Conservation (phyloP, 1,284 basidiomycete genomes). For the Fistulinella staudtii region DNA sequence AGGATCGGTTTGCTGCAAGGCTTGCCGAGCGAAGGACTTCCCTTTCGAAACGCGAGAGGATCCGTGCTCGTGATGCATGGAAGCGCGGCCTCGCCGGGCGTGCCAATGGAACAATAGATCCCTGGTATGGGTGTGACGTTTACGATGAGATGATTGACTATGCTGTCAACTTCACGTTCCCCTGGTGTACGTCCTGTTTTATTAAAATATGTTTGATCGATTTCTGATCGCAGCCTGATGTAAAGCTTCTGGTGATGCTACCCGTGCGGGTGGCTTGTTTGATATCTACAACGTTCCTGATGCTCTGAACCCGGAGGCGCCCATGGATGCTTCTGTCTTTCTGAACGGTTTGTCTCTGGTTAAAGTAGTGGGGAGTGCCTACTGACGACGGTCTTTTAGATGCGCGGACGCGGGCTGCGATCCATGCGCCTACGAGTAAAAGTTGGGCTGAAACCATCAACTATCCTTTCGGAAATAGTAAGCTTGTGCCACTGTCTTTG, state of each 20-base stretch:
- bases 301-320: constrained; percentile 45
- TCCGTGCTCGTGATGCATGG: constrained; percentile 30
- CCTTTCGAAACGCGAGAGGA: constrained; percentile 20
- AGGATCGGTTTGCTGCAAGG: constrained; percentile 16
- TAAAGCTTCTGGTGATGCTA: constrained; percentile 36
- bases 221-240: constrained; percentile 3
- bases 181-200: constrained; percentile 51
- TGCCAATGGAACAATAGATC: constrained; percentile 49
- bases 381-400: constrained; percentile 36
- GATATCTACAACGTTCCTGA: constrained; percentile 54
- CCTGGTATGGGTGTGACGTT: constrained; percentile 60
- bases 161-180: constrained; percentile 57
- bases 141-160: constrained; percentile 55
- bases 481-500: constrained; percentile 10
- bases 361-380: no score
- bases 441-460: constrained; percentile 48
- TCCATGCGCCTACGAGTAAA: constrained; percentile 67
- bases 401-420: constrained; percentile 47
- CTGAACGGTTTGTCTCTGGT: constrained; percentile 51
- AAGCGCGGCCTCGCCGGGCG: constrained; percentile 44
- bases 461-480: constrained; percentile 49
- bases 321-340: constrained; percentile 49
- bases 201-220: not conserved
- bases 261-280: constrained; percentile 38
- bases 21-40: constrained; percentile 16